These are phyloP conservation scores for Paradendryphiella salina DNA, from an alignment of 2,329 filamentous ascomycete species.

Conservation along the genomic window DNA sequence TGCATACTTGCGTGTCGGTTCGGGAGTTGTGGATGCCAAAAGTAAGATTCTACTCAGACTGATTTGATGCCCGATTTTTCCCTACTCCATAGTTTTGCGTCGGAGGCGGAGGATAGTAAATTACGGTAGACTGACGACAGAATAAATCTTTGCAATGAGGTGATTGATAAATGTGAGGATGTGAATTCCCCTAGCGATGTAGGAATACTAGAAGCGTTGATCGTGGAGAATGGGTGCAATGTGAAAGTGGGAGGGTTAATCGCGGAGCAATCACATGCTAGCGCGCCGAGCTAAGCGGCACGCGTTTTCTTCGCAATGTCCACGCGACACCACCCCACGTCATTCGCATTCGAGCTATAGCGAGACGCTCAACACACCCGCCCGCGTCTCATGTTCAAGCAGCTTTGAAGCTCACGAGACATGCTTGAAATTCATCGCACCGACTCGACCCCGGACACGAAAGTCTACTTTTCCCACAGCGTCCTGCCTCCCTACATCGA, in stretches of 20 bases:
- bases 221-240: background rate
- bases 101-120: too few species aligned
- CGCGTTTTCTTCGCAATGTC: conserved; percentile 9
- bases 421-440: conserved; percentile 45
- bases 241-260: background rate
- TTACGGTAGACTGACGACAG: too few species aligned
- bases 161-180: too few species aligned
- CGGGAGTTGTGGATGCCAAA: too few species aligned
- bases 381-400: background rate
- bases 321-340: conserved; percentile 7
- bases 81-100: too few species aligned
- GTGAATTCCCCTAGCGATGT: background rate
- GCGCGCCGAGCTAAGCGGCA: conserved; percentile 5
- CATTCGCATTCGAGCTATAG: background rate
- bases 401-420: background rate
- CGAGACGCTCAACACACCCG: background rate
- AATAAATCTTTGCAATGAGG: too few species aligned
- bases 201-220: background rate
- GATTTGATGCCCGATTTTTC: too few species aligned
- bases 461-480: conserved; percentile 74
- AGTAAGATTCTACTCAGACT: too few species aligned
- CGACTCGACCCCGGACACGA: conserved; percentile 52
- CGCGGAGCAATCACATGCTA: conserved; percentile 5
- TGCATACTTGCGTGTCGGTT: too few species aligned
- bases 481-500: conserved; percentile 70